A percentile compares a stretch with the other conserved stretches of the same genome.
These are phyloP conservation scores for Agapanthus africanus DNA, from an alignment of 106 monocot genomes.

Conservation along the genomic window DNA sequence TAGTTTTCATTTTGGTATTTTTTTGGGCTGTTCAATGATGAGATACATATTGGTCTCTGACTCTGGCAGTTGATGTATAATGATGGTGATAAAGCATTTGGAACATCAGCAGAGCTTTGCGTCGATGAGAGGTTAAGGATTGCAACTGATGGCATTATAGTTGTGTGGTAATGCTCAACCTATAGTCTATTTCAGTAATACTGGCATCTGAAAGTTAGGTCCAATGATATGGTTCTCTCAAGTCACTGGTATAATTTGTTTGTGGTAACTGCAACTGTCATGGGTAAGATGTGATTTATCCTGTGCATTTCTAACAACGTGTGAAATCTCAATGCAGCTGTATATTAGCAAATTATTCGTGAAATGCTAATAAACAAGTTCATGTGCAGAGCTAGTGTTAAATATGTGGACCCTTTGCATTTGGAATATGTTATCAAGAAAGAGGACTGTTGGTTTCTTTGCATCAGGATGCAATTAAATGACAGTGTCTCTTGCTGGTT, in stretches of 20 bases:
- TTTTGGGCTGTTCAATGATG: neutral
- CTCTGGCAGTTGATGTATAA: slow-evolving; percentile 86
- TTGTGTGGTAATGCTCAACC: slow-evolving; percentile 62
- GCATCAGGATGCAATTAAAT: neutral
- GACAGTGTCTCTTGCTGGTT: no score
- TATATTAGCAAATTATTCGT: neutral
- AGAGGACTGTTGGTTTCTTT: no score
- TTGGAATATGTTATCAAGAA: neutral
- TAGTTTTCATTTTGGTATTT: slow-evolving; percentile 9
- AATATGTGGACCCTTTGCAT: neutral
- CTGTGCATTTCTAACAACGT: neutral
- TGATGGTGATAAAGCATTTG: slow-evolving; percentile 98
- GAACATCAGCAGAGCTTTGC: slow-evolving; percentile 84
- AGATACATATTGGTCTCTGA: slow-evolving; percentile 11
- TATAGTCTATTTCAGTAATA: neutral
- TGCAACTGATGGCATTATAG: slow-evolving; percentile 89
- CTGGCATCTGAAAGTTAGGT: neutral
- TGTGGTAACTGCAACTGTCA: neutral
- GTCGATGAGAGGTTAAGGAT: slow-evolving; percentile 93
- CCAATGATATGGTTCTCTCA: neutral
- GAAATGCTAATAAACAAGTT: slow-evolving; percentile 1
- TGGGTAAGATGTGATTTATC: neutral
- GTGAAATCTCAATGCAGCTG: neutral
- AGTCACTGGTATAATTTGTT: neutral
- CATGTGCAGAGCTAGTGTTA: neutral